A percentile compares a stretch with the other conserved stretches of the same genome.
phyloP scores from a whole-genome alignment of 345 rosid genomes.

The Cochlearia excelsa region DNA sequence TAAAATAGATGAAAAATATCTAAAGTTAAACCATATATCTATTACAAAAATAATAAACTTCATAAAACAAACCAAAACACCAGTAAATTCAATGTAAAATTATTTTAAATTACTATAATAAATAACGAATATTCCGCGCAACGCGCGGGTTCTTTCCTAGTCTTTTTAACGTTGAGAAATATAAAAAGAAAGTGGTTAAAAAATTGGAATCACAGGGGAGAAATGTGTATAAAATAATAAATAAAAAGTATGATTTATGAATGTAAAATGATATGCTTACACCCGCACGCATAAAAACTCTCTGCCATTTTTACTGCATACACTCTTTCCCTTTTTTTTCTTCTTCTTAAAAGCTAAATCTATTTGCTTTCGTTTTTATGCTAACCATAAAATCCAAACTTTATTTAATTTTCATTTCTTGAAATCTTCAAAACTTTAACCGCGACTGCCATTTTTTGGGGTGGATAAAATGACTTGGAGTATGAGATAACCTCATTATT shows the following conservation, averaged over 20 bases:
- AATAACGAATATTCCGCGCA: too few species aligned
- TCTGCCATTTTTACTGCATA: conserved; percentile 37
- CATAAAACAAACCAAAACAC: too few species aligned
- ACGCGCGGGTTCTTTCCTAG: too few species aligned
- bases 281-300: conserved; percentile 40
- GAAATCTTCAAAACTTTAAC: neutral
- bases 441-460: too few species aligned
- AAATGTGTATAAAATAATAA: conserved; percentile 33
- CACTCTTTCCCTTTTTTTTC: conserved; percentile 34
- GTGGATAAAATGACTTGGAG: too few species aligned
- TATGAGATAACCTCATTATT: too few species aligned
- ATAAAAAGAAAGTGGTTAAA: neutral
- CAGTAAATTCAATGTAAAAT: too few species aligned
- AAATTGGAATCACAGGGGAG: neutral
- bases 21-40: too few species aligned
- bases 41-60: too few species aligned
- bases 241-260: conserved; percentile 30
- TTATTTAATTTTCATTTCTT: neutral
- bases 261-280: conserved; percentile 39
- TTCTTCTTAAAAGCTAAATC: conserved; percentile 18
- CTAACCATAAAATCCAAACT: neutral
- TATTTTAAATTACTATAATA: too few species aligned
- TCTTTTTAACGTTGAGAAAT: conserved; percentile 10
- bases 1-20: too few species aligned
- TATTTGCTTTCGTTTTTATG: conserved; percentile 9